Percentiles rank a stretch among this genome's conserved stretches.
These are phyloP conservation scores for Wilcoxina mikolae DNA, from an alignment of 495 filamentous ascomycete species.

Conservation along the genomic window DNA sequence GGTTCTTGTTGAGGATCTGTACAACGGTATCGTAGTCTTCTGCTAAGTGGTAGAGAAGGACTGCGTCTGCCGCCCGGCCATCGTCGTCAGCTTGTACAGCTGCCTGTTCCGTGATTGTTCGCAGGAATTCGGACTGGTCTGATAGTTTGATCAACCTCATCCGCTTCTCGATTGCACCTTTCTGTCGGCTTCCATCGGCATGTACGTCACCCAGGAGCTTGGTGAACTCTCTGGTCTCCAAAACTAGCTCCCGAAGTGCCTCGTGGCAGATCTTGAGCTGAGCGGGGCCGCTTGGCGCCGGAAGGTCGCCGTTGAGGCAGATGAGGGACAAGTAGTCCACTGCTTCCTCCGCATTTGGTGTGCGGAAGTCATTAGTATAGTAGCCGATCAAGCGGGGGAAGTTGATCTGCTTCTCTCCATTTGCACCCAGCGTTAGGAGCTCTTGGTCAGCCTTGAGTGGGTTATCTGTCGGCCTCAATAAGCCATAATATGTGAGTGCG, in stretches of 20 bases:
- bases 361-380: constrained; percentile 90
- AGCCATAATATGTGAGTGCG: constrained; percentile 75
- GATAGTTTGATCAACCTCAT: constrained; percentile 64
- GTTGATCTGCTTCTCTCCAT: constrained; percentile 73
- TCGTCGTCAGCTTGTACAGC: constrained; percentile 86
- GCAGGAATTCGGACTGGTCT: constrained; percentile 69
- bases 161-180: constrained; percentile 79
- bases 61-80: constrained; percentile 79
- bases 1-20: constrained; percentile 70
- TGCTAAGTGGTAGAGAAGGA: constrained; percentile 83
- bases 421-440: constrained; percentile 41
- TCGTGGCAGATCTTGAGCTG: constrained; percentile 80
- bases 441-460: constrained; percentile 18
- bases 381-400: constrained; percentile 86
- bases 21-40: constrained; percentile 89
- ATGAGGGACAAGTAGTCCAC: constrained; percentile 89
- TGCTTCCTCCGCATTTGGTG: constrained; percentile 68
- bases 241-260: constrained; percentile 81
- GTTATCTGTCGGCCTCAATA: constrained; percentile 43
- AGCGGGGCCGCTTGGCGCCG: constrained; percentile 52
- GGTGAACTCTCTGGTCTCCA: constrained; percentile 89
- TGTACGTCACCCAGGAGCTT: constrained; percentile 83
- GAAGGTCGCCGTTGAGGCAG: constrained; percentile 79
- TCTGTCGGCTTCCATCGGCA: constrained; percentile 63
- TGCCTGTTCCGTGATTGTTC: constrained; percentile 73